Conservation (phyloP, 1,284 basidiomycete genomes). For the Leccinum pallidistipes region DNA sequence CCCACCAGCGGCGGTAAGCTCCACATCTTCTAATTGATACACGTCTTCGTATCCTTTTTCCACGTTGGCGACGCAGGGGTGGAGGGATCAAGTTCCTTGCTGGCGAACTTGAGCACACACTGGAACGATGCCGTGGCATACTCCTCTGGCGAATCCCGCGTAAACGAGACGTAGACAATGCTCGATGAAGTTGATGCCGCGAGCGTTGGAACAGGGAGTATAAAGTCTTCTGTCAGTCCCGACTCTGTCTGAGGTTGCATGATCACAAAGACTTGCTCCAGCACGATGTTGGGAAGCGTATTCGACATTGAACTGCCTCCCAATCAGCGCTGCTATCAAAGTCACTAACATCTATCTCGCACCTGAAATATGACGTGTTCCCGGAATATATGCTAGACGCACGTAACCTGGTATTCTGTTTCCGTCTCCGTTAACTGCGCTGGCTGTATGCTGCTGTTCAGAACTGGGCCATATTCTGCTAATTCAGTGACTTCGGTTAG, state of each 20-base stretch:
- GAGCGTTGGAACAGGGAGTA: constrained; percentile 80
- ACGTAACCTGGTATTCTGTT: constrained; percentile 94
- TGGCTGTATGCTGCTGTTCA: constrained; percentile 85
- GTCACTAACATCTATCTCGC: constrained; percentile 4
- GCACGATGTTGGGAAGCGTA: constrained; percentile 96
- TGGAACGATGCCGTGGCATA: constrained; percentile 87
- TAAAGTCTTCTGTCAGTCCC: constrained; percentile 66
- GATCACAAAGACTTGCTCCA: constrained; percentile 93
- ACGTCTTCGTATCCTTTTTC: constrained; percentile 99
- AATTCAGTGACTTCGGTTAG: constrained; percentile 88
- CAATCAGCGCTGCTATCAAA: constrained; percentile 6
- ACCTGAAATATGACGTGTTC: constrained; percentile 95
- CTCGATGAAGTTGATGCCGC: constrained; percentile 72
- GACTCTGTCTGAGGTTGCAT: constrained; percentile 66
- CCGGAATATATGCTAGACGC: constrained; percentile 96
- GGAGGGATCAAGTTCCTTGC: constrained; percentile 95
- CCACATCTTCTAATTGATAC: constrained; percentile 96
- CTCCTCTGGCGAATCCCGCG: constrained; percentile 72
- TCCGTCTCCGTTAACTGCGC: constrained; percentile 93
- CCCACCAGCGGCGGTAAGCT: constrained; percentile 79
- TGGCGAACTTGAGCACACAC: constrained; percentile 92
- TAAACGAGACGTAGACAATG: constrained; percentile 93
- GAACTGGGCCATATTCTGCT: constrained; percentile 80
- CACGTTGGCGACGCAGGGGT: constrained; percentile 69
- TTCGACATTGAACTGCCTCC: constrained; percentile 89